Evolutionary conservation across 2,329 filamentous ascomycete genomes (phyloP).

Genomic region (Cordyceps fumosorosea): DNA sequence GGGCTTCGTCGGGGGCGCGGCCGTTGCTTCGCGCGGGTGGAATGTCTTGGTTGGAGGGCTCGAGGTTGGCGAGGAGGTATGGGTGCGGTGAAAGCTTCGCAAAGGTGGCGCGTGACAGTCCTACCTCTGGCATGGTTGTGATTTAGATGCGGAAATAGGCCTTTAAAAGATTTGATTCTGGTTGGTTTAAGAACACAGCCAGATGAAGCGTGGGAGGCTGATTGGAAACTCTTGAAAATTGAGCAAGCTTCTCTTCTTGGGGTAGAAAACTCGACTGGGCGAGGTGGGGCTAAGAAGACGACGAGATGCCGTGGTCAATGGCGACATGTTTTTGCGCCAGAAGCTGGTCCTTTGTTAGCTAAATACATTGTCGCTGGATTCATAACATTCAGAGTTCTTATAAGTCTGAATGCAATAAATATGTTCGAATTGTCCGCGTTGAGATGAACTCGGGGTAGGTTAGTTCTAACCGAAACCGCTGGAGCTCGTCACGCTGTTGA

Average conservation of each 20-base stretch:
- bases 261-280: constrained; percentile 1
- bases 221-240: not conserved
- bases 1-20: constrained; percentile 61
- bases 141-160: not conserved
- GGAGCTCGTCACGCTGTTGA: too few relatives aligned
- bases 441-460: too few relatives aligned
- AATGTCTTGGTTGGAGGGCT: constrained; percentile 43
- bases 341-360: too few relatives aligned
- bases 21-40: constrained; percentile 71
- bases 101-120: constrained; percentile 62
- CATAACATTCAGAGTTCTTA: too few relatives aligned
- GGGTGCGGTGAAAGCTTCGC: constrained; percentile 84
- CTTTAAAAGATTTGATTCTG: not conserved
- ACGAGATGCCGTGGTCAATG: not conserved
- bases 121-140: constrained; percentile 28
- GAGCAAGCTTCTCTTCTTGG: not conserved
- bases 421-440: too few relatives aligned
- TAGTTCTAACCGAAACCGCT: too few relatives aligned
- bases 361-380: too few relatives aligned
- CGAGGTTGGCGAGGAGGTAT: constrained; percentile 84
- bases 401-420: too few relatives aligned
- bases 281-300: not conserved
- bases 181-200: not conserved
- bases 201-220: not conserved
- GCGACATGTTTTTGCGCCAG: too few relatives aligned